Evolutionary conservation across 768 basidiomycete species (phyloP).

Genomic region (Phanerochaete sordida): DNA sequence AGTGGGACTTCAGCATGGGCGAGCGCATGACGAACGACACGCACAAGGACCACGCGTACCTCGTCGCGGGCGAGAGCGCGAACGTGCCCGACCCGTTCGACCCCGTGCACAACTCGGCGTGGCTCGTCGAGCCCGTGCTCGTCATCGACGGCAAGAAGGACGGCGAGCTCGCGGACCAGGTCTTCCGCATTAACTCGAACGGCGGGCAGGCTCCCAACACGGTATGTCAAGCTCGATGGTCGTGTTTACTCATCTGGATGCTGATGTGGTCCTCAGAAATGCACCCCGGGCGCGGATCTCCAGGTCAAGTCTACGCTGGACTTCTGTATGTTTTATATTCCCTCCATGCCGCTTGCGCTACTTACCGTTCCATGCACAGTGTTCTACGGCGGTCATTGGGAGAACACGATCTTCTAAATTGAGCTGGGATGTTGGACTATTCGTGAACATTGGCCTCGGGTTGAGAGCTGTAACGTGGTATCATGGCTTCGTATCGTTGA

Average conservation of each 20-base stretch:
- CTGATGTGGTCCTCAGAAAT: conserved; percentile 13
- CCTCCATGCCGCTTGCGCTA: too few species aligned
- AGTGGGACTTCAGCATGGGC: background rate
- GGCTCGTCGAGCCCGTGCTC: conserved; percentile 41
- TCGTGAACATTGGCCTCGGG: too few species aligned
- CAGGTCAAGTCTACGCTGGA: conserved; percentile 47
- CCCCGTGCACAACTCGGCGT: conserved; percentile 43
- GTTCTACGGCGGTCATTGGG: too few species aligned
- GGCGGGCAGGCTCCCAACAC: conserved; percentile 45
- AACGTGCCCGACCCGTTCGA: conserved; percentile 40
- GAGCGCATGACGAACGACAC: too few species aligned
- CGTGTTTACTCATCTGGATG: conserved; percentile 5
- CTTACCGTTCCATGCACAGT: too few species aligned
- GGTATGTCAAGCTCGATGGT: conserved; percentile 23
- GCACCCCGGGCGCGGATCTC: conserved; percentile 35
- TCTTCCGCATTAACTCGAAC: conserved; percentile 50
- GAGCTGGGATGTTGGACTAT: too few species aligned
- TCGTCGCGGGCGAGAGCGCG: conserved; percentile 40
- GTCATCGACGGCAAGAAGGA: conserved; percentile 26
- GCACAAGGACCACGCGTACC: conserved; percentile 42
- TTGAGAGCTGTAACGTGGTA: too few species aligned
- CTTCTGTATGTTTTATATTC: conserved; percentile 50
- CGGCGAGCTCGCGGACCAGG: conserved; percentile 45
- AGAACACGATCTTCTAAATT: too few species aligned
- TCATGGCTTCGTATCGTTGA: too few species aligned